A percentile compares a stretch with the other conserved stretches of the same genome.
These are phyloP conservation scores for Botryotinia convoluta DNA, from an alignment of 2,329 filamentous ascomycete species.

Conservation along the genomic window DNA sequence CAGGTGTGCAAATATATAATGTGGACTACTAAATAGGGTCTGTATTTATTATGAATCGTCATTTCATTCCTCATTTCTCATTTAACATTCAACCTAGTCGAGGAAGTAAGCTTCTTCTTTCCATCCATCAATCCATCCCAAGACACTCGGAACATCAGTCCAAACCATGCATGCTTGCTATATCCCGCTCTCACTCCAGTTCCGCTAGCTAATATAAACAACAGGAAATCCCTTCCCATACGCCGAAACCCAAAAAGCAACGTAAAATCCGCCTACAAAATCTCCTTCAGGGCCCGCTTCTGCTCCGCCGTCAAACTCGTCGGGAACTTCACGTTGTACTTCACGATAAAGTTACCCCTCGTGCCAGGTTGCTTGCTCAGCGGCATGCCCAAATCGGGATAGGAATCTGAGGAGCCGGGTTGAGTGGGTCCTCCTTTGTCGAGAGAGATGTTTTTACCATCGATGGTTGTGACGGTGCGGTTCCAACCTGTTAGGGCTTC, in stretches of 20 bases:
- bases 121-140: background rate
- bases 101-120: background rate
- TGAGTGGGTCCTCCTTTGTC: conserved; percentile 81
- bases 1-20: background rate
- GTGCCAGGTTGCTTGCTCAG: conserved; percentile 83
- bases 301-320: conserved; percentile 71
- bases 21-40: background rate
- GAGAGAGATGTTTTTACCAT: conserved; percentile 79
- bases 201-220: background rate
- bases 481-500: conserved; percentile 94
- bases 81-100: background rate
- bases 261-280: conserved; percentile 51
- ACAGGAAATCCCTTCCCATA: background rate
- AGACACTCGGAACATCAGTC: background rate
- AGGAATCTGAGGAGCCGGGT: conserved; percentile 77
- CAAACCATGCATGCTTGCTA: background rate
- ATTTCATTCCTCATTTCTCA: background rate
- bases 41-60: background rate
- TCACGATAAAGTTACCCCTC: conserved; percentile 83
- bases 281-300: conserved; percentile 77
- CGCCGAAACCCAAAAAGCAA: background rate
- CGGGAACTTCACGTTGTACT: conserved; percentile 92
- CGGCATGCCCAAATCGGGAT: conserved; percentile 88
- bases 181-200: background rate
- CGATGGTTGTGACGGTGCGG: conserved; percentile 88